These are phyloP conservation scores for Schrenkiella parvula DNA, from an alignment of 345 rosid genomes.

Conservation along the genomic window DNA sequence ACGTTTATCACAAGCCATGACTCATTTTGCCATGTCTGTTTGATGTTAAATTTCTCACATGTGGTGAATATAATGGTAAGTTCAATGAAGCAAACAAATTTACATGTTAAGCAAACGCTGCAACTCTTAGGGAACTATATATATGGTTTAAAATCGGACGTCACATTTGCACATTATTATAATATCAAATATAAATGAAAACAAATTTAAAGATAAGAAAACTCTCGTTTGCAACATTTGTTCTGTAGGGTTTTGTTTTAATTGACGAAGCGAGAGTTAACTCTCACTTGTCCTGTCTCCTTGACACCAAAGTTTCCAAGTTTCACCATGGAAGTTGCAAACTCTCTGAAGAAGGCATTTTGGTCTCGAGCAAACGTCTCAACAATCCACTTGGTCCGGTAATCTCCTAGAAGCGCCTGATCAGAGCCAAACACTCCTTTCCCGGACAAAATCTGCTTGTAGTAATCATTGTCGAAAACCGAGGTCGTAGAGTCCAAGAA, in stretches of 20 bases:
- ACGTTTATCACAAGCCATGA: background rate
- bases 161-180: constrained; percentile 17
- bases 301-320: constrained; percentile 64
- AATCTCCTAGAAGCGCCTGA: constrained; percentile 48
- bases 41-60: background rate
- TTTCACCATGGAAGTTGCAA: constrained; percentile 63
- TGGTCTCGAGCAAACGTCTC: constrained; percentile 56
- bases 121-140: background rate
- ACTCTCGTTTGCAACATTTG: constrained; percentile 7
- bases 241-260: constrained; percentile 20
- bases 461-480: constrained; percentile 62
- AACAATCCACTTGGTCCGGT: constrained; percentile 58
- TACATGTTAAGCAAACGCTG: constrained; percentile 10
- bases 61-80: background rate
- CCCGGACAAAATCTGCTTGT: constrained; percentile 49
- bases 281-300: constrained; percentile 66
- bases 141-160: background rate
- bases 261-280: constrained; percentile 44
- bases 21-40: background rate
- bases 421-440: constrained; percentile 69
- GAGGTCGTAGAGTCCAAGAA: constrained; percentile 61
- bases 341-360: constrained; percentile 59
- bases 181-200: background rate
- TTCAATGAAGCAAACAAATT: background rate
- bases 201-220: constrained; percentile 17